A percentile compares a stretch with the other conserved stretches of the same genome.
Evolutionary conservation across 805 yeast species (phyloP).

Genomic region (Barnettozyma vustinii): DNA sequence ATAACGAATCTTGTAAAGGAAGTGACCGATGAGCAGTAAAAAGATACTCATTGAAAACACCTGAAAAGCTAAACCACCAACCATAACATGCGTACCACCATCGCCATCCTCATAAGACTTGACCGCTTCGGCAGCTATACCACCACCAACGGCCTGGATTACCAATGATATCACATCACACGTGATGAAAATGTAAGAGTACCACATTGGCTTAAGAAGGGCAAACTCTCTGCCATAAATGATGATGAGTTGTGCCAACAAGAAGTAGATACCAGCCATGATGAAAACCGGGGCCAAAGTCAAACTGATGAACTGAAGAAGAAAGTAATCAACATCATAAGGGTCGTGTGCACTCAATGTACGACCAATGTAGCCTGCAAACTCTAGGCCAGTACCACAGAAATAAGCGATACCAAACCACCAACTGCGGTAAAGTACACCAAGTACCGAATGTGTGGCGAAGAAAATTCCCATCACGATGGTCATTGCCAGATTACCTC

Average conservation of each 20-base stretch:
- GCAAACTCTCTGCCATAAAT: slow-evolving; percentile 55
- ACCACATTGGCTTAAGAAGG: slow-evolving; percentile 47
- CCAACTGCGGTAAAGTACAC: slow-evolving; percentile 45
- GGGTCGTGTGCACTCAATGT: slow-evolving; percentile 37
- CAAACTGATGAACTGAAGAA: slow-evolving; percentile 61
- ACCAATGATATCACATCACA: slow-evolving; percentile 62
- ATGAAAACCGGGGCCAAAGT: slow-evolving; percentile 80
- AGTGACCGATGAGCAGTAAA: slow-evolving; percentile 41
- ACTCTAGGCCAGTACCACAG: slow-evolving; percentile 53
- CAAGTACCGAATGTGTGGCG: slow-evolving; percentile 36
- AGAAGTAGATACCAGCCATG: slow-evolving; percentile 78
- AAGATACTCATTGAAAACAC: slow-evolving; percentile 65
- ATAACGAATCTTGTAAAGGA: slow-evolving; percentile 36
- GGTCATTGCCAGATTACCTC: slow-evolving; percentile 55
- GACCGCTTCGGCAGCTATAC: slow-evolving; percentile 34
- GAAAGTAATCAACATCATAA: slow-evolving; percentile 35
- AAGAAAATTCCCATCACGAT: slow-evolving; percentile 48
- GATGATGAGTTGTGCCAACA: slow-evolving; percentile 61
- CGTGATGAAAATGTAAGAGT: slow-evolving; percentile 57
- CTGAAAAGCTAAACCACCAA: slow-evolving; percentile 76
- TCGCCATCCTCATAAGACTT: slow-evolving; percentile 26
- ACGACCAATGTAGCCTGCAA: slow-evolving; percentile 65
- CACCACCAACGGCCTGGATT: slow-evolving; percentile 72
- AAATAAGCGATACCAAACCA: slow-evolving; percentile 61
- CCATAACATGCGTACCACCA: slow-evolving; percentile 62